These are phyloP conservation scores for Cladosporium sp. DNA, from an alignment of 2,329 filamentous ascomycete species.

Conservation along the genomic window DNA sequence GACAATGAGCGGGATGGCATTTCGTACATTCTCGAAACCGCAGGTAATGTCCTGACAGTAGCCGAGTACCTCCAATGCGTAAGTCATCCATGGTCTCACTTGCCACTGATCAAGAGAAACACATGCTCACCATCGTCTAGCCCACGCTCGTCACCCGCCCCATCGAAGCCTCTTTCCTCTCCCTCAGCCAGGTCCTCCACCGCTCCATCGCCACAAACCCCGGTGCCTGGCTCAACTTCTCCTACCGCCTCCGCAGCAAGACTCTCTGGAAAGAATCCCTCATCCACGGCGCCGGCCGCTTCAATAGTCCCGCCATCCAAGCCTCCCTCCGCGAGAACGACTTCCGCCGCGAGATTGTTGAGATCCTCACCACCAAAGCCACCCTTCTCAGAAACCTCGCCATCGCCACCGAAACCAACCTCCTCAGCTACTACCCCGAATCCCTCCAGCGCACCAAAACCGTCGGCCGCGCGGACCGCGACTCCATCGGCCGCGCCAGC, in stretches of 20 bases:
- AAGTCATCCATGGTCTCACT: conserved; percentile 10
- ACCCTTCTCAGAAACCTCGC: conserved; percentile 35
- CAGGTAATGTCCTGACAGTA: conserved; percentile 46
- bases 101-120: not conserved
- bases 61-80: conserved; percentile 51
- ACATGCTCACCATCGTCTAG: conserved; percentile 22
- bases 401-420: conserved; percentile 31
- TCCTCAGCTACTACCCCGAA: conserved; percentile 41
- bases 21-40: conserved; percentile 42
- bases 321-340: conserved; percentile 29
- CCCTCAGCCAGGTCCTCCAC: conserved; percentile 51
- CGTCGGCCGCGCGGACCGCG: conserved; percentile 34
- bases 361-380: conserved; percentile 38
- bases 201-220: conserved; percentile 48
- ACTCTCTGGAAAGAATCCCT: conserved; percentile 50
- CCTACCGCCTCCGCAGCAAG: conserved; percentile 48
- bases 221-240: conserved; percentile 50
- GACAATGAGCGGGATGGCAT: conserved; percentile 43
- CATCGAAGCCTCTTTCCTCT: conserved; percentile 52
- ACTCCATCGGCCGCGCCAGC: conserved; percentile 43
- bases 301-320: conserved; percentile 33
- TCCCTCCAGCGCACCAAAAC: conserved; percentile 32
- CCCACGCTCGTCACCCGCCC: conserved; percentile 45
- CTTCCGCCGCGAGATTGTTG: conserved; percentile 28
- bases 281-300: conserved; percentile 49